phyloP scores from a whole-genome alignment of 2,329 filamentous ascomycete genomes.

The Elsinoe necatrix region DNA sequence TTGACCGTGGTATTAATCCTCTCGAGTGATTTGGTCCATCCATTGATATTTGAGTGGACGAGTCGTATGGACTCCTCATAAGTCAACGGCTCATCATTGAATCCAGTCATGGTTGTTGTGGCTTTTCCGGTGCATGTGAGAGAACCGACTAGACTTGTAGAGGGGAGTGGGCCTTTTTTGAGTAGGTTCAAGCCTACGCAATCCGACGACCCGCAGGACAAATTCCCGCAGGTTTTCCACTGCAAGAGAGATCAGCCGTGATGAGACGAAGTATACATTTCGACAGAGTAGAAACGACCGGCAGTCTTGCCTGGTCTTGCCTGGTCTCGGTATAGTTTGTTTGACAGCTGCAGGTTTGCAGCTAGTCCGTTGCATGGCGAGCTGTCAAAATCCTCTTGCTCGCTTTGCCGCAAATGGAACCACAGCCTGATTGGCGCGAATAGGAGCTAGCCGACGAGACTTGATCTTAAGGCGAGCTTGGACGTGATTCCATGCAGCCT shows the following conservation, averaged over 20 bases:
- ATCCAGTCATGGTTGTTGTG: not conserved
- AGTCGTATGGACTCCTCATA: slow-evolving; percentile 1
- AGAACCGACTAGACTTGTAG: not conserved
- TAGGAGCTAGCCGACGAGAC: slow-evolving; percentile 1
- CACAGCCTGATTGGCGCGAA: slow-evolving; percentile 5
- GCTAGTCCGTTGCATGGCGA: slow-evolving; percentile 9
- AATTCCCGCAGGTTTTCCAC: not conserved
- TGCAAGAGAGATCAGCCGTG: not conserved
- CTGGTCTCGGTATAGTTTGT: slow-evolving; percentile 9
- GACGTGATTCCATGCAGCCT: not conserved
- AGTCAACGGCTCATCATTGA: not conserved
- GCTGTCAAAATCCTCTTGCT: slow-evolving; percentile 6
- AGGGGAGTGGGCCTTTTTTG: slow-evolving; percentile 1
- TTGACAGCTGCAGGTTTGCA: slow-evolving; percentile 13
- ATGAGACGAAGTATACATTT: not conserved
- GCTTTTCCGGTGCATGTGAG: not conserved
- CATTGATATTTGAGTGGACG: not conserved
- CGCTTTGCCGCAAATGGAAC: slow-evolving; percentile 4
- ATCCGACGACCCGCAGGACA: not conserved
- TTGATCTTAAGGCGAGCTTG: slow-evolving; percentile 3
- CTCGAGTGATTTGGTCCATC: not conserved
- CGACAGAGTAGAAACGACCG: not conserved
- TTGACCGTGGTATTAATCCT: slow-evolving; percentile 2
- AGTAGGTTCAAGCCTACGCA: not conserved
- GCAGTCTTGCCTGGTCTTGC: slow-evolving; percentile 14